phyloP scores from a whole-genome alignment of 2,329 filamentous ascomycete genomes.

The Xylariales sp. region DNA sequence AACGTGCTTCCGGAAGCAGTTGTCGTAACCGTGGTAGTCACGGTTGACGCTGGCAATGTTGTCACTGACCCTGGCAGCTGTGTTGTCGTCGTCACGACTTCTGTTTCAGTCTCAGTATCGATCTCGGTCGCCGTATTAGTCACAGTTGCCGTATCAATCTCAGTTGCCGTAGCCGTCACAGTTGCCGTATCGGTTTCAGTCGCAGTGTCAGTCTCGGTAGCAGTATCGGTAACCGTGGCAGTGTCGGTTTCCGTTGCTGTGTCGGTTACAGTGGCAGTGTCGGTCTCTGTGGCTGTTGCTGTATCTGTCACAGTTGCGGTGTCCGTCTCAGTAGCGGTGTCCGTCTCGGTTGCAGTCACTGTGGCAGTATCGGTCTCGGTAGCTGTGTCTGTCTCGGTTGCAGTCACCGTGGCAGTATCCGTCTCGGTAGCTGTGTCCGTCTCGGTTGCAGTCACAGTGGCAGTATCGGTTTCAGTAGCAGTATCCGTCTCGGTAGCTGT shows the following conservation, averaged over 20 bases:
- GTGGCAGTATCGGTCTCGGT: constrained; percentile 12
- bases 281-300: constrained; percentile 17
- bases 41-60: constrained; percentile 5
- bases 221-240: constrained; percentile 17
- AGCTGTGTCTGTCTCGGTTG: constrained; percentile 14
- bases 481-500: constrained; percentile 4
- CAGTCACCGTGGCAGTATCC: constrained; percentile 12
- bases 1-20: constrained; percentile 16
- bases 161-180: constrained; percentile 22
- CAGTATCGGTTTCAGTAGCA: constrained; percentile 12
- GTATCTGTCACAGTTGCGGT: constrained; percentile 10
- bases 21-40: constrained; percentile 14
- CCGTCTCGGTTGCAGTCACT: constrained; percentile 9
- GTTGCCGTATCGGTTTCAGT: constrained; percentile 23
- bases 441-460: constrained; percentile 1
- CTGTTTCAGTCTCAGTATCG: constrained; percentile 1
- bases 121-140: constrained; percentile 4
- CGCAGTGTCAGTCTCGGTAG: no score
- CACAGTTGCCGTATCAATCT: constrained; percentile 15
- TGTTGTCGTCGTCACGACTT: constrained; percentile 5
- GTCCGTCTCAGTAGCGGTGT: constrained; percentile 12
- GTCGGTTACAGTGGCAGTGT: constrained; percentile 7
- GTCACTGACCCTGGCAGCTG: constrained; percentile 10
- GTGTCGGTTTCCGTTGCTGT: constrained; percentile 13
- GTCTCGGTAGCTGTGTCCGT: constrained; percentile 2